Evolutionary conservation across 2,329 filamentous ascomycete species (phyloP).

Genomic region (Colletotrichum sp.): DNA sequence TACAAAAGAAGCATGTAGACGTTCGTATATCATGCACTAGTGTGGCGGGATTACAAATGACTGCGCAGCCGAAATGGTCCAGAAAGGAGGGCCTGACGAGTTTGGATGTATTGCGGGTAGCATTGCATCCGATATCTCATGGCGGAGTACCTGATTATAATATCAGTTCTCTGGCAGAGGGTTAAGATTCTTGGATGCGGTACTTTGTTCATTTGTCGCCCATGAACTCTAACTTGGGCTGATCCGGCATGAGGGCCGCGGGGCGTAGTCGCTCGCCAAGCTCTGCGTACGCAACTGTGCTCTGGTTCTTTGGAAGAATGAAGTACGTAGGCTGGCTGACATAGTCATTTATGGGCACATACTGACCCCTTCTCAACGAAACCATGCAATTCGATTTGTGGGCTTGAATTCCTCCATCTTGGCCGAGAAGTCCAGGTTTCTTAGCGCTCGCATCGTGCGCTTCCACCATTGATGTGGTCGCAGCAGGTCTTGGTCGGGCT

Average conservation of each 20-base stretch:
- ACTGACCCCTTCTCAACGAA: neutral
- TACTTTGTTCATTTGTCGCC: neutral
- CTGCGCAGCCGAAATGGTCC: neutral
- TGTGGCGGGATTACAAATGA: neutral
- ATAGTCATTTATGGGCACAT: neutral
- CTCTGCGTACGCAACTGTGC: neutral
- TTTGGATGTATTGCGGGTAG: neutral
- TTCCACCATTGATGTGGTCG: conserved; percentile 1
- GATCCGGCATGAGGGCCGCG: neutral
- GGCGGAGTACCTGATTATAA: neutral
- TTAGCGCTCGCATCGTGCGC: neutral
- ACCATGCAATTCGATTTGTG: neutral
- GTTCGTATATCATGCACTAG: neutral
- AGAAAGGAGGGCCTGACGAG: neutral
- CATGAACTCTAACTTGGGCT: neutral
- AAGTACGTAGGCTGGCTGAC: neutral
- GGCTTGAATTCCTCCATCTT: neutral
- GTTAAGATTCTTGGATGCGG: neutral
- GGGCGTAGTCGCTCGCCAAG: neutral
- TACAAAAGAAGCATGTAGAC: neutral
- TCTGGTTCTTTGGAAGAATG: neutral
- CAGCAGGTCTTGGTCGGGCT: neutral
- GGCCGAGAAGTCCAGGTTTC: neutral
- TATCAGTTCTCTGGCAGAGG: neutral
- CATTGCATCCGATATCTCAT: neutral